Evolutionary conservation across 768 basidiomycete genomes (phyloP), one percentile per base, ranked within the genome.

Genomic region (Rhodotorula babjevae): DNA sequence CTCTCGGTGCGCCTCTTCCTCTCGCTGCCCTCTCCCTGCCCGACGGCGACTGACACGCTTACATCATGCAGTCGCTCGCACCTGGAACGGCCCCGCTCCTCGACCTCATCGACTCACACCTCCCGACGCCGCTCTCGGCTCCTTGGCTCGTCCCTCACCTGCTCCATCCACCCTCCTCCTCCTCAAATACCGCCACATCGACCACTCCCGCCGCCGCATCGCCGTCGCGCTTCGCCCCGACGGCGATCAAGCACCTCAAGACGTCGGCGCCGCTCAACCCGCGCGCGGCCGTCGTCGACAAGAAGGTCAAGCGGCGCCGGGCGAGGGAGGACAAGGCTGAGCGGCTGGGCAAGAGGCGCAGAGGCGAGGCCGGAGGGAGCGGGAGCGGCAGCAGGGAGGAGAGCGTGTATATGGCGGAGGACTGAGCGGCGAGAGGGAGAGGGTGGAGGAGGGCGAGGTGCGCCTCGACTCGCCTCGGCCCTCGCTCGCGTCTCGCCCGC

Each of bases 191-290:
- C 65, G 62, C 44, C 44, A 12, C 8, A 5, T 9, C 44, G 2
- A 25, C 50, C 25, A 21, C 27, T 27, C 3, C 23, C 50, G 4
- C 23, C 7, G 25, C 47, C 66, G n/a, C 25, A 36, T 9, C 36
- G 36, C 4, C 50, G n/a, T 47, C 21, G 8, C 57, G 21, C 62
- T 73, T 88, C 36, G 81, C 89, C 55, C 87, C 89, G 5, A 91
- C 91, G 0, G 89, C 91, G 78, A 84, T 92, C 75, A 94, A 93
- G 78, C 90, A 92, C 74, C 79, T 92, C 31, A 85, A 85, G 27
- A 93, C 92, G 5, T 87, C 87, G 42, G 86, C 87, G 8, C 92
- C 92, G 3, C 87, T 86, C 77, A 89, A 93, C 77, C 89, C 91
- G 85, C 89, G 85, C 78, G 84, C 82, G 46, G 87, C 87, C 46